A percentile compares a stretch with the other conserved stretches of the same genome.
Evolutionary conservation across 1,139 yeast species (phyloP).

Genomic region (Pneumocystis carinii): DNA sequence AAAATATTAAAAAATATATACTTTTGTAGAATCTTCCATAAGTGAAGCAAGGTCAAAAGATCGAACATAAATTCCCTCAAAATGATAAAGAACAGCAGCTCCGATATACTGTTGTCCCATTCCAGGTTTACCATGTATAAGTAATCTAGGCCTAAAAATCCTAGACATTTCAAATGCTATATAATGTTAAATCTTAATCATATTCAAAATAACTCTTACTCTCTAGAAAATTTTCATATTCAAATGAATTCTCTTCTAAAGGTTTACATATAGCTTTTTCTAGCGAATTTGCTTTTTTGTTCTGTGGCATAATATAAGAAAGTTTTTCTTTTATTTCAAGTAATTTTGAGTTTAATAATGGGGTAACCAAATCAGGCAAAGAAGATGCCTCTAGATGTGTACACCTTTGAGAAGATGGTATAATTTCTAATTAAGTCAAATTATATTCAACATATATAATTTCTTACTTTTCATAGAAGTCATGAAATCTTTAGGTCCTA

Average conservation of each 20-base stretch:
- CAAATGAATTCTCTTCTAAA: conserved; percentile 54
- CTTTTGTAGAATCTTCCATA: conserved; percentile 61
- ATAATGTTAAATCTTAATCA: background rate
- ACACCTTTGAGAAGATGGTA: conserved; percentile 86
- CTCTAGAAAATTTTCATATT: conserved; percentile 47
- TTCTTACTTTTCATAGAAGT: conserved; percentile 47
- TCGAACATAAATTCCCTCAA: conserved; percentile 87
- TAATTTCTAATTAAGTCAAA: conserved; percentile 31
- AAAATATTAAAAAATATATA: conserved; percentile 3
- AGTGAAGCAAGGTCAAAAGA: conserved; percentile 66
- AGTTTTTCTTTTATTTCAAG: conserved; percentile 35
- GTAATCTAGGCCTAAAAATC: conserved; percentile 65
- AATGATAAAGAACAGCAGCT: conserved; percentile 61
- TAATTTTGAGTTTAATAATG: conserved; percentile 43
- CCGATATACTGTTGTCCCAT: conserved; percentile 81
- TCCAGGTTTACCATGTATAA: conserved; percentile 63
- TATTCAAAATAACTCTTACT: conserved; percentile 25
- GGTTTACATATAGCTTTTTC: conserved; percentile 59
- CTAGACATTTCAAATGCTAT: conserved; percentile 39
- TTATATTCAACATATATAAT: background rate
- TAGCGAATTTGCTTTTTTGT: conserved; percentile 41
- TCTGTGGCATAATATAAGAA: conserved; percentile 47
- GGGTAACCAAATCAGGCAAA: conserved; percentile 54
- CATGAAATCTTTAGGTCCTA: conserved; percentile 77
- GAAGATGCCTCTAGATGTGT: conserved; percentile 64